phyloP scores from a whole-genome alignment of 257 asterid genomes.

The Cinchona pubescens region DNA sequence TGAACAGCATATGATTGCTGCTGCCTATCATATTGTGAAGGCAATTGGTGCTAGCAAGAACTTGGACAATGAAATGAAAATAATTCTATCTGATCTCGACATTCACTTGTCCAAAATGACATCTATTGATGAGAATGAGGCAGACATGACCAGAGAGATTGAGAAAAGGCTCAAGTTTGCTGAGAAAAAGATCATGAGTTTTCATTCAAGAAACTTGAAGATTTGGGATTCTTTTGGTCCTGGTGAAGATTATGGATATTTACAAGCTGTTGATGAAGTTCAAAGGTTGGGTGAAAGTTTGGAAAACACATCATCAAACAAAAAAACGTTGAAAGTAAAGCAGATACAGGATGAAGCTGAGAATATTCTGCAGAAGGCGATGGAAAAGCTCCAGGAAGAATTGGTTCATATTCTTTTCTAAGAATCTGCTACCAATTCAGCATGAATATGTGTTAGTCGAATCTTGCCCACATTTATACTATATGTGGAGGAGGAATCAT shows the following conservation, averaged over 20 bases:
- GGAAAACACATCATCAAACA: constrained; percentile 20
- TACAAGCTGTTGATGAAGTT: constrained; percentile 49
- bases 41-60: constrained; percentile 39
- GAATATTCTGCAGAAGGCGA: constrained; percentile 41
- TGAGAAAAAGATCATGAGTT: constrained; percentile 33
- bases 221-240: constrained; percentile 50
- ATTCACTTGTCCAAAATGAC: constrained; percentile 37
- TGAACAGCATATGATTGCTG: constrained; percentile 50
- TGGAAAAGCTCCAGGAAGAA: constrained; percentile 57
- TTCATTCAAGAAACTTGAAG: constrained; percentile 35
- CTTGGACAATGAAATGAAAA: constrained; percentile 30
- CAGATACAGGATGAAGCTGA: constrained; percentile 41
- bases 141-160: constrained; percentile 21
- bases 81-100: constrained; percentile 37
- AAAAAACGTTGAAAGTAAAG: constrained; percentile 17
- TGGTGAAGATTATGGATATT: constrained; percentile 28
- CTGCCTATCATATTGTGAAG: constrained; percentile 56
- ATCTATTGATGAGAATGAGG: constrained; percentile 26
- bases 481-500: too few relatives aligned
- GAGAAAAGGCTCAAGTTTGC: constrained; percentile 39
- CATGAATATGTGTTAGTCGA: constrained; percentile 22
- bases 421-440: constrained; percentile 40
- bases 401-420: constrained; percentile 41
- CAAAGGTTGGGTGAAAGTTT: constrained; percentile 26
- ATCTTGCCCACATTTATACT: too few relatives aligned